Percentiles rank a stretch among this genome's conserved stretches.
These are phyloP conservation scores for Cucurbita maxima DNA, from an alignment of 306 rosid species.

Conservation along the genomic window DNA sequence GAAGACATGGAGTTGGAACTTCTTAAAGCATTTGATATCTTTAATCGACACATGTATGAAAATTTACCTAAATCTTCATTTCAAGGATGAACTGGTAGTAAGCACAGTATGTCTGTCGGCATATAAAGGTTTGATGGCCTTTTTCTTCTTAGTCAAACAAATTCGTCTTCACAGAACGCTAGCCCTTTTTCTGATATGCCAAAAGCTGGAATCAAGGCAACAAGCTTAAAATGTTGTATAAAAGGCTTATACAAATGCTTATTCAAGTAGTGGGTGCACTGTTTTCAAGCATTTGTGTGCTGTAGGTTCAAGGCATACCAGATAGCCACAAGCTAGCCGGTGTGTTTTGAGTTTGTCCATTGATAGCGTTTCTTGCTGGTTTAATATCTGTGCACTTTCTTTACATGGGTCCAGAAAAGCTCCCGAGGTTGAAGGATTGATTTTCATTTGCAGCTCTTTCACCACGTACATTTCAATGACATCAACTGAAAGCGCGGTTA, in stretches of 20 bases:
- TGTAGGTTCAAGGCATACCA: constrained; percentile 29
- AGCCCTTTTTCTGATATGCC: constrained; percentile 35
- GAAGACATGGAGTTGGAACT: background rate
- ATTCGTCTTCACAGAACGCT: constrained; percentile 9
- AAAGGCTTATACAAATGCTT: background rate
- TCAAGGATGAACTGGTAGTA: background rate
- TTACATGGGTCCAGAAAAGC: constrained; percentile 22
- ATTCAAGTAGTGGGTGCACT: background rate
- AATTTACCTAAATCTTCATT: background rate
- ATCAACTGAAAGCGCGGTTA: constrained; percentile 17
- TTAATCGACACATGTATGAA: background rate
- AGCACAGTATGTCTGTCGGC: background rate
- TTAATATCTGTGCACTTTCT: constrained; percentile 23
- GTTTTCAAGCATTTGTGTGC: background rate
- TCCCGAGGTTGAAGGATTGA: constrained; percentile 15
- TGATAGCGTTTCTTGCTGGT: constrained; percentile 42
- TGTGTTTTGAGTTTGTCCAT: constrained; percentile 18
- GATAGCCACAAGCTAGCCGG: constrained; percentile 21
- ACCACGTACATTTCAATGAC: constrained; percentile 43
- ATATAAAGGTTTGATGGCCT: background rate
- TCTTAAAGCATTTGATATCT: background rate
- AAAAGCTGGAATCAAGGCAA: constrained; percentile 35
- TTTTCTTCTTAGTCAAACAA: constrained; percentile 4
- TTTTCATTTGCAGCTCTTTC: constrained; percentile 18
- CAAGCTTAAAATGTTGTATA: background rate